Base-by-base conservation (phyloP, 805 yeast genomes). In the Metschnikowia orientalis region DNA sequence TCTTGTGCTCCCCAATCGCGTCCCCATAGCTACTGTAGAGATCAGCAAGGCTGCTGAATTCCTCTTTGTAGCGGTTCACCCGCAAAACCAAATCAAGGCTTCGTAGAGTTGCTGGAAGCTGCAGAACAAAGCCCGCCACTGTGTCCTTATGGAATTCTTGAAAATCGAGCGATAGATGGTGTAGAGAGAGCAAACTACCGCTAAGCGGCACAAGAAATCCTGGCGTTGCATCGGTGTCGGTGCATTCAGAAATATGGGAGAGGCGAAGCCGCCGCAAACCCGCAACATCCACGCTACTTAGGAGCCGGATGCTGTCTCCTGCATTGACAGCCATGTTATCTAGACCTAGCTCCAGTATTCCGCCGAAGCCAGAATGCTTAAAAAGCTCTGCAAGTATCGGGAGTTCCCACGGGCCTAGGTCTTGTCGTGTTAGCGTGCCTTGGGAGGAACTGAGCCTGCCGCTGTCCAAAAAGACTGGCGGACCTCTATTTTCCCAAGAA, bases 81-180 rank as follows among this genome's bases (percentile, higher is more conserved):
- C 71, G 49, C 5, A 71, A 57, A 0, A 57, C 53, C 7, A 71
- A 31, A 37, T 71, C 74, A 8, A 71, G 49, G 22, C 61, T 54
- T 13, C 45, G 38, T n/a, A n/a, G n/a, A 72, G 42, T 1, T 32
- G 27, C 1, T 49, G 33, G 5, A 66, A 28, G 1, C 22, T 5
- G 2, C 23, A 17, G 3, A n/a, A 69, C 45, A 40, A 70, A 67
- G 1, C 38, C 42, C 1, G 66, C 66, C 0, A 67, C 64, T 1
- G 65, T 55, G 44, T 70, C 75, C n/a, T 55, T 42, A 10, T 53
- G 30, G 10, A 63, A 54, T 42, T 71, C 74, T 30, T 68, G 52
- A 41, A 54, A 62, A 37, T 72, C 75, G 4, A 72, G 42, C 10
- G 49, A 46, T 16, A 70, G 40, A 10, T 47, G 47, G 16, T 42